phyloP scores from a whole-genome alignment of 164 flowering plant species.

The Piper betle region DNA sequence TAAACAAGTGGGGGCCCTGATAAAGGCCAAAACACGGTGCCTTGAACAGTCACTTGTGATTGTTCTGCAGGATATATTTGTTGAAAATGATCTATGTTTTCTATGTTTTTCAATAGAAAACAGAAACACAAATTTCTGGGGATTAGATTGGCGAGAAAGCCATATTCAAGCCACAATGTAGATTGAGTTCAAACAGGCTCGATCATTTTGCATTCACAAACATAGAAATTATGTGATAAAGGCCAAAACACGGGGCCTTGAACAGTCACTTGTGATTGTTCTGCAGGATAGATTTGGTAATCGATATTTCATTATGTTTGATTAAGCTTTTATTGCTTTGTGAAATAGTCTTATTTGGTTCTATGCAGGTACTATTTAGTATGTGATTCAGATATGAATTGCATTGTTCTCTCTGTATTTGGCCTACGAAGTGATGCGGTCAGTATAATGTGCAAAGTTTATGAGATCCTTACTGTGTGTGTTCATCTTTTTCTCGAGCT shows the following conservation, averaged over 20 bases:
- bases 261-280: background rate
- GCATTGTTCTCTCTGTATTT: slow-evolving; percentile 57
- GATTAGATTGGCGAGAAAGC: no score
- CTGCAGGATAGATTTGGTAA: background rate
- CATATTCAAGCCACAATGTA: no score
- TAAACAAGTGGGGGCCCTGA: no score
- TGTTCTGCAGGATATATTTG: background rate
- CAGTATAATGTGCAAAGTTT: slow-evolving; percentile 11
- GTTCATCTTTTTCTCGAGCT: background rate
- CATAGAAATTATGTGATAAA: no score
- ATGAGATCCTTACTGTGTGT: background rate
- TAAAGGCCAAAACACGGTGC: background rate
- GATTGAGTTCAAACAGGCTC: no score
- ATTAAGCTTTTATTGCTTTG: background rate
- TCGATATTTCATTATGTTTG: background rate
- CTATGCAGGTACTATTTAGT: slow-evolving; percentile 62
- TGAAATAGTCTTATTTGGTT: background rate
- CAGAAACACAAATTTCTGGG: no score
- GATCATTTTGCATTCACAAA: no score
- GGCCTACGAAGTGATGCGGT: slow-evolving; percentile 53
- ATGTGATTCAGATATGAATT: slow-evolving; percentile 57
- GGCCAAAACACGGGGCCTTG: background rate
- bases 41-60: background rate
- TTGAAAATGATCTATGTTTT: background rate
- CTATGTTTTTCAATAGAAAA: no score